Conservation (phyloP, 495 filamentous ascomycete species). For the Aspergillus heteromorphus region DNA sequence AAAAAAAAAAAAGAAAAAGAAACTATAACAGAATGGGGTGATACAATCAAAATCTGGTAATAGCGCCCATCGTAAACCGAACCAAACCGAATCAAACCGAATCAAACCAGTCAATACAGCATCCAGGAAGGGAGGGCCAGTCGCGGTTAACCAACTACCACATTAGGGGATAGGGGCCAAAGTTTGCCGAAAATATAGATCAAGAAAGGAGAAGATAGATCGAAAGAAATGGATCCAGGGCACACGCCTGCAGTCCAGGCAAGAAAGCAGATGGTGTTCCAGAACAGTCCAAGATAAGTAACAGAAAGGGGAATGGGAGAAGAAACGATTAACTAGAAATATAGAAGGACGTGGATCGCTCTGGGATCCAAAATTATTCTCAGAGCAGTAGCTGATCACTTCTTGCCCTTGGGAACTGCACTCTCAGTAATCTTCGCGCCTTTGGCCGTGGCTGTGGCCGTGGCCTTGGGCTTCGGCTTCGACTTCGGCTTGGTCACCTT, state of each 20-base stretch:
- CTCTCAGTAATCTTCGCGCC: slow-evolving; percentile 15
- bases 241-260: background rate
- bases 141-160: background rate
- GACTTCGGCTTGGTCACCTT: slow-evolving; percentile 6
- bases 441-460: background rate
- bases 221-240: background rate
- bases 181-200: background rate
- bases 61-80: background rate
- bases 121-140: background rate
- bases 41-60: too few relatives aligned
- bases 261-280: background rate
- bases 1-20: slow-evolving; percentile 1
- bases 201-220: background rate
- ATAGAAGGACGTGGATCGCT: too few relatives aligned
- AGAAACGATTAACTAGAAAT: background rate
- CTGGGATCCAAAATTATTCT: too few relatives aligned
- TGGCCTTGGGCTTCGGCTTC: slow-evolving; percentile 9
- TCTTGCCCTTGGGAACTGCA: slow-evolving; percentile 15
- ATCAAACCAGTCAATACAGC: background rate
- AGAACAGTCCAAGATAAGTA: background rate
- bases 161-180: background rate
- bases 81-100: slow-evolving; percentile 1
- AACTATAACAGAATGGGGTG: background rate
- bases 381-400: background rate
- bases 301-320: background rate